Conservation (phyloP, 345 rosid genomes). For the Aquilaria sinensis region DNA sequence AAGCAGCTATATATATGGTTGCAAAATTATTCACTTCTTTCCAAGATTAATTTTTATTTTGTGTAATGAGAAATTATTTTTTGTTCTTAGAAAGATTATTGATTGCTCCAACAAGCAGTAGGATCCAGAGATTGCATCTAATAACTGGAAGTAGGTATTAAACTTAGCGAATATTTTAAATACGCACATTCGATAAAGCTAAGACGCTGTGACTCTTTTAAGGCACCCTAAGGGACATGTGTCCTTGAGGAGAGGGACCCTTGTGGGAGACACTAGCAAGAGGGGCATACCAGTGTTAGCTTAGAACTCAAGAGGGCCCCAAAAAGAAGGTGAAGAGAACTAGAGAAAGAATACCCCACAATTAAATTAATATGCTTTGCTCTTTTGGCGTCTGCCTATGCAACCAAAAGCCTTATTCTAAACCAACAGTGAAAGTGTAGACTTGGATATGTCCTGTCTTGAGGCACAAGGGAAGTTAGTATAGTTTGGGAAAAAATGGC, state of each 20-base stretch:
- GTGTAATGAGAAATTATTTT: too few species aligned
- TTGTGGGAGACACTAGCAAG: constrained; percentile 2
- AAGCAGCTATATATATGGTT: too few species aligned
- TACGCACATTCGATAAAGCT: constrained; percentile 6
- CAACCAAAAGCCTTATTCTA: constrained; percentile 3
- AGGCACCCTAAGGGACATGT: constrained; percentile 34
- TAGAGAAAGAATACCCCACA: constrained; percentile 3
- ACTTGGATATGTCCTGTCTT: constrained; percentile 18
- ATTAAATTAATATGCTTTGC: not conserved
- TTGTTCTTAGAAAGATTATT: too few species aligned
- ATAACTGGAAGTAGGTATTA: too few species aligned
- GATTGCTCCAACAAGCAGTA: too few species aligned
- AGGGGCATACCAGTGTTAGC: constrained; percentile 7
- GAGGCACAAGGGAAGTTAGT: constrained; percentile 27
- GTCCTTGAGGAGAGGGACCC: constrained; percentile 13
- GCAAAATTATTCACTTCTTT: too few species aligned
- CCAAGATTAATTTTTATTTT: too few species aligned
- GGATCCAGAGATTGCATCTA: too few species aligned
- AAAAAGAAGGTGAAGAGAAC: constrained; percentile 7
- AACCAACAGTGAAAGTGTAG: not conserved
- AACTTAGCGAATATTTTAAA: too few species aligned
- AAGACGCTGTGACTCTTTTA: constrained; percentile 25
- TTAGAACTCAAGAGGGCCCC: constrained; percentile 21
- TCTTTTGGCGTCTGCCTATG: not conserved
- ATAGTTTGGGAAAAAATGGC: not conserved